Percentiles rank a stretch among this genome's conserved stretches.
Conservation (phyloP, 352 stramenopile species). For the Pythium utonaiense region DNA sequence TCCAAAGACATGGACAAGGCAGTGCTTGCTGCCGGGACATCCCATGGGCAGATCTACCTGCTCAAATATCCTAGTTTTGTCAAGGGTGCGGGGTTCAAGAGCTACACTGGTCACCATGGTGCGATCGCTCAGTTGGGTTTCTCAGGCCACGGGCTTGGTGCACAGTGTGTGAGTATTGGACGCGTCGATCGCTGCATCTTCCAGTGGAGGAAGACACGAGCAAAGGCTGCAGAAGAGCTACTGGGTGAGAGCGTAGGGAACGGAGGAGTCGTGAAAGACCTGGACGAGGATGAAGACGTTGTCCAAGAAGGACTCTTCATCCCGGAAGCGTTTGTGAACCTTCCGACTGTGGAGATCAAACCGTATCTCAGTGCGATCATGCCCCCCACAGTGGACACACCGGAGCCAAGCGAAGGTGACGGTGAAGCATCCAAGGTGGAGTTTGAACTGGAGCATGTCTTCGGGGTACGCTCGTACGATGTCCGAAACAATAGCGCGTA, state of each 20-base stretch:
- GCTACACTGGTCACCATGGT: slow-evolving; percentile 54
- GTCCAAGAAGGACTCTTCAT: slow-evolving; percentile 51
- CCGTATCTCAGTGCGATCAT: slow-evolving; percentile 65
- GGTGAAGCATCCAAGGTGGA: slow-evolving; percentile 28
- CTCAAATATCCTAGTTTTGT: slow-evolving; percentile 63
- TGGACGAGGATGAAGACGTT: slow-evolving; percentile 52
- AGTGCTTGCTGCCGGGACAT: slow-evolving; percentile 47
- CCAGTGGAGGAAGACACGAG: slow-evolving; percentile 58
- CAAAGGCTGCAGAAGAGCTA: slow-evolving; percentile 2
- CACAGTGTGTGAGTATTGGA: slow-evolving; percentile 59
- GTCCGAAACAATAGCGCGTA: slow-evolving; percentile 61
- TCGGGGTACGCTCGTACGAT: slow-evolving; percentile 56
- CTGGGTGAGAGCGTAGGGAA: slow-evolving; percentile 9
- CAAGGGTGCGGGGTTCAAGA: slow-evolving; percentile 51
- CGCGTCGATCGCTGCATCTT: slow-evolving; percentile 55
- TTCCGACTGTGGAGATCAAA: slow-evolving; percentile 49
- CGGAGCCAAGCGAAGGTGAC: slow-evolving; percentile 36
- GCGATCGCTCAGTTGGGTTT: slow-evolving; percentile 46
- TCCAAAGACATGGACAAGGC: slow-evolving; percentile 20
- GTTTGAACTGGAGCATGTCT: slow-evolving; percentile 69
- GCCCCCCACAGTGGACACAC: slow-evolving; percentile 33
- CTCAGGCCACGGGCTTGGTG: slow-evolving; percentile 29
- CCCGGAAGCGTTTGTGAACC: slow-evolving; percentile 53
- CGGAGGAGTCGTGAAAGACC: slow-evolving; percentile 38
- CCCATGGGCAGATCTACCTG: slow-evolving; percentile 48